Evolutionary conservation across 2,329 filamentous ascomycete genomes (phyloP).

Genomic region (Colletotrichum abscissum): DNA sequence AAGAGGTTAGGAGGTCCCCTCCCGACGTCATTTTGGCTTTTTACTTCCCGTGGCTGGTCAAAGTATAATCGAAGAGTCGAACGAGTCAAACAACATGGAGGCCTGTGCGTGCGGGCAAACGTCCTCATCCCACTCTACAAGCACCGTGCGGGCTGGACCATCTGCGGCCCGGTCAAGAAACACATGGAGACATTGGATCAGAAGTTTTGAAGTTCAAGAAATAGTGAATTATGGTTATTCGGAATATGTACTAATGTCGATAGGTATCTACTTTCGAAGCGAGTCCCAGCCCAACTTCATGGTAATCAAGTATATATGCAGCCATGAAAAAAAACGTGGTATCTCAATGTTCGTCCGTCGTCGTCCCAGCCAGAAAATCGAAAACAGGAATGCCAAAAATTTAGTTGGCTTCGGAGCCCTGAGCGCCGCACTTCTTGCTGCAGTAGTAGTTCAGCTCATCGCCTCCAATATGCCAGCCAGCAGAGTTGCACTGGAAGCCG

Average conservation of each 20-base stretch:
- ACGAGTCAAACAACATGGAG: neutral
- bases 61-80: neutral
- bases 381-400: too few species aligned
- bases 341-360: neutral
- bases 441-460: slow-evolving; percentile 36
- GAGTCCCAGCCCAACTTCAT: neutral
- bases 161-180: too few species aligned
- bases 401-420: slow-evolving; percentile 31
- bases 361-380: neutral
- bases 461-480: slow-evolving; percentile 32
- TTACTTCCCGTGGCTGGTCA: neutral
- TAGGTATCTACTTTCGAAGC: neutral
- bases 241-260: neutral
- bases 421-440: slow-evolving; percentile 32
- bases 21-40: neutral
- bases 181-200: too few species aligned
- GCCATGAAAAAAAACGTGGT: neutral
- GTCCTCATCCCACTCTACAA: neutral
- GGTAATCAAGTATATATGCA: neutral
- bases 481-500: slow-evolving; percentile 29
- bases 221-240: neutral
- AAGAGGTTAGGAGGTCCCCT: too few species aligned
- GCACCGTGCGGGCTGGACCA: too few species aligned
- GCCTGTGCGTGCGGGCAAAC: neutral
- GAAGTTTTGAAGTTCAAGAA: too few species aligned